Conservation (phyloP, 2,329 filamentous ascomycete genomes). For the Arthrobotrys pseudoclavata region DNA sequence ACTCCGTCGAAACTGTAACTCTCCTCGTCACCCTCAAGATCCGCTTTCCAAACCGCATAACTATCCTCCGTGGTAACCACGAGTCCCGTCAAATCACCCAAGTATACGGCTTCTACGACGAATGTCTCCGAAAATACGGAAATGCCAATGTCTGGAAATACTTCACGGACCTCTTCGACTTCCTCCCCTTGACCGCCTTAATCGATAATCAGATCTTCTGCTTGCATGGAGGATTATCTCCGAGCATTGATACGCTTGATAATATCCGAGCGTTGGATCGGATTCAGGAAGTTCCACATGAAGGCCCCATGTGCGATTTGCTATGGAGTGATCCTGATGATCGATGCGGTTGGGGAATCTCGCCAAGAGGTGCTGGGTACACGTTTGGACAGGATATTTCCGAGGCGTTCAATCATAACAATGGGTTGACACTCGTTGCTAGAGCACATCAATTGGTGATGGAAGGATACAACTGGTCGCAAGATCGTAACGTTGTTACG, state of each 20-base stretch:
- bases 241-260: conserved; percentile 94
- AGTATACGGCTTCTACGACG: conserved; percentile 99
- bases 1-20: conserved; percentile 97
- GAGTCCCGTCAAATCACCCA: conserved; percentile 99
- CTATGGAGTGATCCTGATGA: conserved; percentile 99
- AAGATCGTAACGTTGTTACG: conserved; percentile 97
- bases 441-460: conserved; percentile 98
- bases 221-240: conserved; percentile 94
- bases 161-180: conserved; percentile 99
- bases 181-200: conserved; percentile 93
- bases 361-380: conserved; percentile 92
- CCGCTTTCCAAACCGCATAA: conserved; percentile 96
- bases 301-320: conserved; percentile 97
- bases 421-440: conserved; percentile 93
- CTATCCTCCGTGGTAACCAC: conserved; percentile 98
- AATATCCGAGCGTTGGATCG: conserved; percentile 95
- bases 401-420: conserved; percentile 99
- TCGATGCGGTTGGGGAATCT: conserved; percentile 95
- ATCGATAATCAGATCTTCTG: conserved; percentile 99
- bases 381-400: conserved; percentile 98
- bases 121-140: conserved; percentile 98
- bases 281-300: conserved; percentile 98
- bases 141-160: conserved; percentile 99
- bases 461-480: conserved; percentile 99
- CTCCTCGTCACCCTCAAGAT: conserved; percentile 97